Evolutionary conservation across 164 flowering plant genomes (phyloP).

Genomic region (Vitis labrusca): DNA sequence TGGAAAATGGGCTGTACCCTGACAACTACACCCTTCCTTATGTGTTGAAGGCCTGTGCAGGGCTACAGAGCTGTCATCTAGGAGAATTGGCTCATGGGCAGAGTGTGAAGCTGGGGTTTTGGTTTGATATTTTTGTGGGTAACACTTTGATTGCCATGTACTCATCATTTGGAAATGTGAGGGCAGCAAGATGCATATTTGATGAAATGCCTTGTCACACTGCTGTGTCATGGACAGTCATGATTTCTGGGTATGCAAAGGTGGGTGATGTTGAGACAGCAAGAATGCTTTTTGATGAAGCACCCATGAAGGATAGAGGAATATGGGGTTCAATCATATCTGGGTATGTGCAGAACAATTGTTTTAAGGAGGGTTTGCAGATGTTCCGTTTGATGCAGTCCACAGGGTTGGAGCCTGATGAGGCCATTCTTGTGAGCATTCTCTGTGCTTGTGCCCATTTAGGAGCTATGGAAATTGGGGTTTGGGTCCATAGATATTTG

Average conservation of each 20-base stretch:
- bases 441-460: conserved; percentile 70
- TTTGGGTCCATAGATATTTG: conserved; percentile 52
- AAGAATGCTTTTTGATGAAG: conserved; percentile 50
- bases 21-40: conserved; percentile 70
- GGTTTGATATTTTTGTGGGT: conserved; percentile 43
- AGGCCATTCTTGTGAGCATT: conserved; percentile 46
- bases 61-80: conserved; percentile 19
- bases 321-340: conserved; percentile 75
- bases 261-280: conserved; percentile 54
- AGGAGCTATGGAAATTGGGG: conserved; percentile 60
- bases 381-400: conserved; percentile 59
- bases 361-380: conserved; percentile 56
- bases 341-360: conserved; percentile 61
- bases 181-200: conserved; percentile 38
- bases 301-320: conserved; percentile 53
- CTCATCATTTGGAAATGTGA: conserved; percentile 28
- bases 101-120: conserved; percentile 42
- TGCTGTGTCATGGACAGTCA: conserved; percentile 58
- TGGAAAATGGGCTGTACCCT: conserved; percentile 32
- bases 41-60: conserved; percentile 52
- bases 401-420: conserved; percentile 46
- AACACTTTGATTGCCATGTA: conserved; percentile 56
- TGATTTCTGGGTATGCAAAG: conserved; percentile 59
- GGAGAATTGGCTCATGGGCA: conserved; percentile 49
- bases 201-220: conserved; percentile 39